Conservation (phyloP, 352 stramenopile genomes). For the Phytophthora cactorum region DNA sequence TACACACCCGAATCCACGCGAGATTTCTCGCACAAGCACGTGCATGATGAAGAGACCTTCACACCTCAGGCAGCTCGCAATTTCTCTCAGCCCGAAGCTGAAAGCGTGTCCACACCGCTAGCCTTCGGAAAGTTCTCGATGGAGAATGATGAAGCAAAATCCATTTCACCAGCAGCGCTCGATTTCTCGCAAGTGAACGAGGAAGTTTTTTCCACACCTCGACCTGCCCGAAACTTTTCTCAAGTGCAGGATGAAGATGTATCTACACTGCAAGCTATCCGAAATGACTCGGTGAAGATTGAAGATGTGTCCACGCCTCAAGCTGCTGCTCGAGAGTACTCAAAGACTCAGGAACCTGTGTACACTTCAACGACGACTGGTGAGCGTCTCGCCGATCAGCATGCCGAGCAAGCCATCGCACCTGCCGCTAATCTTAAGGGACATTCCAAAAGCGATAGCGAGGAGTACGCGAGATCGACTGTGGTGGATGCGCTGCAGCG, state of each 20-base stretch:
- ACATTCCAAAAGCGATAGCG: slow-evolving; percentile 22
- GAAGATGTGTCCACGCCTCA: slow-evolving; percentile 5
- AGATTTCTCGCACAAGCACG: neutral
- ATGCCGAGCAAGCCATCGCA: neutral
- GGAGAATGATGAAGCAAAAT: slow-evolving; percentile 10
- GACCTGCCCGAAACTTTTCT: neutral
- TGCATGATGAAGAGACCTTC: slow-evolving; percentile 2
- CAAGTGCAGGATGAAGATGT: slow-evolving; percentile 1
- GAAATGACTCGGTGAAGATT: neutral
- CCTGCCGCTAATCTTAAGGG: neutral
- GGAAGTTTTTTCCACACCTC: slow-evolving; percentile 3
- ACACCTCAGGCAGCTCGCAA: slow-evolving; percentile 2
- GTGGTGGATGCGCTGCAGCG: slow-evolving; percentile 49
- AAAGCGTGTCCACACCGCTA: slow-evolving; percentile 4
- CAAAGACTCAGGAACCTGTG: neutral
- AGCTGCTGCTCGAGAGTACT: neutral
- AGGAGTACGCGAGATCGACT: slow-evolving; percentile 28
- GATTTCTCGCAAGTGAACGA: slow-evolving; percentile 7
- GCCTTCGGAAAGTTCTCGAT: neutral
- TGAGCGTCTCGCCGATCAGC: neutral
- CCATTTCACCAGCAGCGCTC: neutral
- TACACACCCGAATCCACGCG: slow-evolving; percentile 1
- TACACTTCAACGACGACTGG: neutral
- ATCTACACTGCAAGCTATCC: neutral
- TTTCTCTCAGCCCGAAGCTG: neutral